Evolutionary conservation across 192 early-diverging fungal species (phyloP).

Genomic region (Chytriomyces hyalinus): DNA sequence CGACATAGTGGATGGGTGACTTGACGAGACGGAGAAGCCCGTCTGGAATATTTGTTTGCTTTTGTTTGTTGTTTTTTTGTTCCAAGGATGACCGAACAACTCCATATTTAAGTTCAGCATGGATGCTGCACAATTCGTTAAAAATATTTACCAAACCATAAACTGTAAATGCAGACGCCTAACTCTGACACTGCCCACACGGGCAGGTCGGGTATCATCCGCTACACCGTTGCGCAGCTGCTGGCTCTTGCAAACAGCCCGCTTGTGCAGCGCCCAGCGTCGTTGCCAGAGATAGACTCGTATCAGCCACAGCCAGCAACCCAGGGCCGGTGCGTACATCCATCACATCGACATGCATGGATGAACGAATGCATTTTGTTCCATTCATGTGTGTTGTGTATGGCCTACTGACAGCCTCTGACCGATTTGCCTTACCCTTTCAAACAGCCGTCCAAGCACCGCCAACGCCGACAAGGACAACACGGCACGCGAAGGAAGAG

Average conservation of each 20-base stretch:
- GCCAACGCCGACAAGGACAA: neutral
- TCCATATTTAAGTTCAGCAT: too few species aligned
- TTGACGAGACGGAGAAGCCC: too few species aligned
- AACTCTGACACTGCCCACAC: too few species aligned
- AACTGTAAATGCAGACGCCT: too few species aligned
- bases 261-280: constrained; percentile 3
- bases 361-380: neutral
- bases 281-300: constrained; percentile 16
- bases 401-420: neutral
- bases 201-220: neutral
- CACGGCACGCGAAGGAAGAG: neutral
- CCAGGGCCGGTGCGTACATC: neutral
- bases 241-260: neutral
- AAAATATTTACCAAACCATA: too few species aligned
- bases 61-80: too few species aligned
- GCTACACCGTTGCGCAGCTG: constrained; percentile 15
- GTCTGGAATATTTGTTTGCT: too few species aligned
- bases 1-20: too few species aligned
- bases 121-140: too few species aligned
- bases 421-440: neutral
- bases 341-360: neutral
- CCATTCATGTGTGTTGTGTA: neutral
- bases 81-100: too few species aligned
- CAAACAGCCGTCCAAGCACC: neutral
- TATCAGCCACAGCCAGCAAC: constrained; percentile 17